A percentile compares a stretch with the other conserved stretches of the same genome.
phyloP scores from a whole-genome alignment of 2,329 filamentous ascomycete species.

The Cladosporium colombiae region DNA sequence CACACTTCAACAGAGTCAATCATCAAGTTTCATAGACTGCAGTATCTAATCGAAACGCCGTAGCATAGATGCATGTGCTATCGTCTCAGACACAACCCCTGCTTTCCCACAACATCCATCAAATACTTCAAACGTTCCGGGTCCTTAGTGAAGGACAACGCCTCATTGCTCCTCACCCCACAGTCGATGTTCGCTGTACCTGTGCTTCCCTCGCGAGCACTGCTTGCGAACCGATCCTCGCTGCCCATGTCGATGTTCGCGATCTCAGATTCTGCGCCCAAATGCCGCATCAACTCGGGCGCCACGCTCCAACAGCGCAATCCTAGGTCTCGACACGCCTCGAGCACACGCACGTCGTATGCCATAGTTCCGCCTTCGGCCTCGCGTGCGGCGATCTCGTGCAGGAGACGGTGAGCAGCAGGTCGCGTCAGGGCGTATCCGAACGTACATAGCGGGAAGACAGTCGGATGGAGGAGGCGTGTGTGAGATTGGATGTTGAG shows the following conservation, averaged over 20 bases:
- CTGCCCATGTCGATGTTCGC: constrained; percentile 32
- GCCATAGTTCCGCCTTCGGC: constrained; percentile 36
- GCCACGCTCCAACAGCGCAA: constrained; percentile 41
- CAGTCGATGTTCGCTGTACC: constrained; percentile 38
- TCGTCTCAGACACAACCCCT: constrained; percentile 38
- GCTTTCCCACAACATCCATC: constrained; percentile 40
- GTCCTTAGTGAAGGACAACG: constrained; percentile 27
- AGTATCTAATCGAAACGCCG: background rate
- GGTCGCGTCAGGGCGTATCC: constrained; percentile 46
- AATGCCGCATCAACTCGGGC: constrained; percentile 46
- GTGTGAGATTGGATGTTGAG: constrained; percentile 40
- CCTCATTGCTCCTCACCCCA: constrained; percentile 37
- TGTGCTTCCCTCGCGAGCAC: constrained; percentile 11
- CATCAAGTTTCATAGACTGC: background rate
- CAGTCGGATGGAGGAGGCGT: constrained; percentile 44
- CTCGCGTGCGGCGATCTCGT: constrained; percentile 40
- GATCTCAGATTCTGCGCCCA: constrained; percentile 40
- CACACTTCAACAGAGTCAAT: background rate
- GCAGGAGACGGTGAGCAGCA: constrained; percentile 37
- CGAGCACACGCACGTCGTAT: constrained; percentile 44
- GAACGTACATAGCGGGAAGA: constrained; percentile 48
- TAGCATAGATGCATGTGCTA: background rate
- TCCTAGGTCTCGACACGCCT: constrained; percentile 40
- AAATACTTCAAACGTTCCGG: constrained; percentile 37
- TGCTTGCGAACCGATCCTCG: constrained; percentile 7